These are phyloP conservation scores for Alternaria conjuncta DNA, from an alignment of 2,329 filamentous ascomycete genomes.

Conservation along the genomic window DNA sequence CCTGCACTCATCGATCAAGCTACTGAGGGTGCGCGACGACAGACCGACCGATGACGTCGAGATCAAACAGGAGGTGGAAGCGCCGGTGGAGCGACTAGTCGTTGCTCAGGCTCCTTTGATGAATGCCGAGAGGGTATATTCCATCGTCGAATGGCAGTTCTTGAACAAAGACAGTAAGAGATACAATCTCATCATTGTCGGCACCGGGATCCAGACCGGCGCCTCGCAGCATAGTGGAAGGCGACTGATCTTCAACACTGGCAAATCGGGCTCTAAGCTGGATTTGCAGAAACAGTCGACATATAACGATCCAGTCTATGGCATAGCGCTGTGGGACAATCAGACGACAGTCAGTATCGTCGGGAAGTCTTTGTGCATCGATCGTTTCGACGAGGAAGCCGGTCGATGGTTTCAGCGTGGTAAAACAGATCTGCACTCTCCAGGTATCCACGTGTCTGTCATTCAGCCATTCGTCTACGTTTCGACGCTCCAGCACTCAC, in stretches of 20 bases:
- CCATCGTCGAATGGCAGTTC: constrained; percentile 69
- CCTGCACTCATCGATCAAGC: constrained; percentile 44
- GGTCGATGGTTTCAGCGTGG: constrained; percentile 51
- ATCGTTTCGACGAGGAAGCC: constrained; percentile 33
- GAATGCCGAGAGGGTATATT: constrained; percentile 64
- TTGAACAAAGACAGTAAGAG: constrained; percentile 59
- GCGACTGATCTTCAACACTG: constrained; percentile 37
- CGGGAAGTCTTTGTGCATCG: constrained; percentile 36
- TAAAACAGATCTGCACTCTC: constrained; percentile 54
- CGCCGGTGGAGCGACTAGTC: constrained; percentile 47
- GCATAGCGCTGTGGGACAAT: constrained; percentile 36
- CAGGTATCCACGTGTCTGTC: constrained; percentile 58
- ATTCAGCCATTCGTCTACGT: constrained; percentile 58
- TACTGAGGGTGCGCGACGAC: constrained; percentile 34
- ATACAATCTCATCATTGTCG: constrained; percentile 69
- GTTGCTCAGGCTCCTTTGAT: constrained; percentile 64
- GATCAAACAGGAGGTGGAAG: constrained; percentile 31
- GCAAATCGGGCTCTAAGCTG: constrained; percentile 56
- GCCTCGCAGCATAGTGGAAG: constrained; percentile 34
- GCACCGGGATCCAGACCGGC: constrained; percentile 49
- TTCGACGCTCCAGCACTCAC: constrained; percentile 61
- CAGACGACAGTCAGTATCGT: constrained; percentile 32
- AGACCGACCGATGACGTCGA: constrained; percentile 20
- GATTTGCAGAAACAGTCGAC: constrained; percentile 53
- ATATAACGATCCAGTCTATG: constrained; percentile 39